phyloP scores from a whole-genome alignment of 176 grass and related monocot genomes.

The Oryza officinalis region DNA sequence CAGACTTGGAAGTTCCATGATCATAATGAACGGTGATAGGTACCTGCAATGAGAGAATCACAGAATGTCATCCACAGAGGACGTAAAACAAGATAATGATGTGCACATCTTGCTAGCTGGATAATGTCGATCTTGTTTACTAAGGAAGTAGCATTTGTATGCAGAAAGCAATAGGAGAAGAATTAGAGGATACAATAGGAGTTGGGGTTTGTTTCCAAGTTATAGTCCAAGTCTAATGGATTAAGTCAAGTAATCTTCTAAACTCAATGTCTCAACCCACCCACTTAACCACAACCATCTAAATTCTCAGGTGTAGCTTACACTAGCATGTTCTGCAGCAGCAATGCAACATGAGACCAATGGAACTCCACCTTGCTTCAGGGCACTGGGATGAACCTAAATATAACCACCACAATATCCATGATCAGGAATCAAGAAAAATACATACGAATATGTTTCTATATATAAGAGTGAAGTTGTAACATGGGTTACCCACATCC shows the following conservation, averaged over 20 bases:
- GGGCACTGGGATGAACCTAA: slow-evolving; percentile 93
- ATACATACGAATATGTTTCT: neutral
- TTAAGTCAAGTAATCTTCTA: too few species aligned
- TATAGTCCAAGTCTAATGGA: neutral
- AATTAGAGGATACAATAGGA: neutral
- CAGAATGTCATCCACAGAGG: slow-evolving; percentile 25
- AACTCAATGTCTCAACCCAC: too few species aligned
- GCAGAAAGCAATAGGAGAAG: neutral
- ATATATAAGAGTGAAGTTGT: neutral
- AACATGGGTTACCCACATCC: neutral
- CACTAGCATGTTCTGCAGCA: slow-evolving; percentile 74
- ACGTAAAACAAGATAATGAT: slow-evolving; percentile 19
- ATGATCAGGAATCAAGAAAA: slow-evolving; percentile 16
- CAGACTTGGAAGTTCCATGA: slow-evolving; percentile 77
- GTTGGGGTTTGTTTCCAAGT: neutral
- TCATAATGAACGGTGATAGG: slow-evolving; percentile 90
- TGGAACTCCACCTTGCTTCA: slow-evolving; percentile 81
- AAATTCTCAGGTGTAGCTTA: slow-evolving; percentile 47
- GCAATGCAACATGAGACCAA: slow-evolving; percentile 84
- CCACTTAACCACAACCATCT: neutral
- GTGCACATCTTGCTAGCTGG: neutral
- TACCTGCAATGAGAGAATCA: slow-evolving; percentile 58
- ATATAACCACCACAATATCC: slow-evolving; percentile 31
- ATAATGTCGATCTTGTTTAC: neutral
- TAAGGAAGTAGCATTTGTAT: neutral